phyloP scores from a whole-genome alignment of 768 basidiomycete species.

The Pleurotus platypus region DNA sequence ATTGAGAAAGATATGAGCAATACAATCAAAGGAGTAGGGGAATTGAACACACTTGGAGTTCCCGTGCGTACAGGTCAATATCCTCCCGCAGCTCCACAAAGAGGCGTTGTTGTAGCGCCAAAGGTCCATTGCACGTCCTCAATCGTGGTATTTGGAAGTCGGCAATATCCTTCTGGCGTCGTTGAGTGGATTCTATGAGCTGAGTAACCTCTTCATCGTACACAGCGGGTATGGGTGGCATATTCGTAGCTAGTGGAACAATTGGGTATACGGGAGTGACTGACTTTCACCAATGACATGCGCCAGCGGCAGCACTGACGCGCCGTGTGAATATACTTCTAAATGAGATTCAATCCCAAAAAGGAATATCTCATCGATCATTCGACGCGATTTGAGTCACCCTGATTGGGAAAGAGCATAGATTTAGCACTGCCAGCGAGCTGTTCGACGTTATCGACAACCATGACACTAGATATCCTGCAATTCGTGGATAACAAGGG shows the following conservation, averaged over 20 bases:
- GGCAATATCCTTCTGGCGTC: slow-evolving; percentile 60
- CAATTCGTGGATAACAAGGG: slow-evolving; percentile 85
- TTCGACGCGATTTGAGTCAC: too few species aligned
- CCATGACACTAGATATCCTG: slow-evolving; percentile 81
- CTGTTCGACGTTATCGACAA: slow-evolving; percentile 7
- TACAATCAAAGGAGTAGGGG: slow-evolving; percentile 12
- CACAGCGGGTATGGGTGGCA: slow-evolving; percentile 61
- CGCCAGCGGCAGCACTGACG: too few species aligned
- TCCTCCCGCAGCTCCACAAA: slow-evolving; percentile 78
- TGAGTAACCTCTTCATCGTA: slow-evolving; percentile 48
- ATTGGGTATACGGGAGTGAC: too few species aligned
- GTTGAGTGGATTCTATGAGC: slow-evolving; percentile 48
- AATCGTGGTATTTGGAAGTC: slow-evolving; percentile 77
- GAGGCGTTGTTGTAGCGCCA: slow-evolving; percentile 66
- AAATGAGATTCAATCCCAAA: too few species aligned
- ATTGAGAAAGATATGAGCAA: slow-evolving; percentile 4
- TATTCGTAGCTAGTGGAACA: slow-evolving; percentile 17
- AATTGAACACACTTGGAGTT: slow-evolving; percentile 57
- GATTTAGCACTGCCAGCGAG: too few species aligned
- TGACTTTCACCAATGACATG: too few species aligned
- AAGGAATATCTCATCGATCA: too few species aligned
- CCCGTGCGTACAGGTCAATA: slow-evolving; percentile 53
- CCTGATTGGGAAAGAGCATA: too few species aligned
- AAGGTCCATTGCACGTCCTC: slow-evolving; percentile 62
- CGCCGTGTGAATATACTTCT: too few species aligned